These are phyloP conservation scores for Dendryphion nanum DNA, from an alignment of 2,329 filamentous ascomycete genomes.

Conservation along the genomic window DNA sequence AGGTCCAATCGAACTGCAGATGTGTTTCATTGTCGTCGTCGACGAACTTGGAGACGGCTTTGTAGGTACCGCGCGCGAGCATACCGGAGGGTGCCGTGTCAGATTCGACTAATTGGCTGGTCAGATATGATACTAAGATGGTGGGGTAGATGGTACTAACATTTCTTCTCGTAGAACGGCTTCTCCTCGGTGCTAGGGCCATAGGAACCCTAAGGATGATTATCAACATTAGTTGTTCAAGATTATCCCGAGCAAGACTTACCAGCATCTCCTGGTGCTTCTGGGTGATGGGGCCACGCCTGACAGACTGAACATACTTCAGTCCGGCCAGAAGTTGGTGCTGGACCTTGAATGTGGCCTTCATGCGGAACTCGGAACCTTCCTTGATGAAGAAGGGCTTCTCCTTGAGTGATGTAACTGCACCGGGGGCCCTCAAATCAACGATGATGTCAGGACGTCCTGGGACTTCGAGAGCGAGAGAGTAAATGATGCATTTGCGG, in stretches of 20 bases:
- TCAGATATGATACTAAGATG: neutral
- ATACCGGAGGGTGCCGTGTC: slow-evolving; percentile 93
- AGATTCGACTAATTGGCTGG: slow-evolving; percentile 68
- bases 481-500: slow-evolving; percentile 89
- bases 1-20: slow-evolving; percentile 91
- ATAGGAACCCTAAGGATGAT: slow-evolving; percentile 70
- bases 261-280: slow-evolving; percentile 99
- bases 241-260: slow-evolving; percentile 33
- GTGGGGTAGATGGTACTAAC: slow-evolving; percentile 48
- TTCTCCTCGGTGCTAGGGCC: slow-evolving; percentile 89
- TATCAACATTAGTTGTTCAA: slow-evolving; percentile 11
- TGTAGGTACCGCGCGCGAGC: slow-evolving; percentile 86
- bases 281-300: slow-evolving; percentile 81
- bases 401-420: slow-evolving; percentile 76
- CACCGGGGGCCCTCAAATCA: slow-evolving; percentile 73
- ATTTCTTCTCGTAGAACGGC: slow-evolving; percentile 84
- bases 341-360: slow-evolving; percentile 90
- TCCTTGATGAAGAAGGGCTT: slow-evolving; percentile 98
- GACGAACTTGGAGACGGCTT: slow-evolving; percentile 83
- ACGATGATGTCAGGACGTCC: slow-evolving; percentile 85
- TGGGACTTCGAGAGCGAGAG: slow-evolving; percentile 80
- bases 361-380: slow-evolving; percentile 90
- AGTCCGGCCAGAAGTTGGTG: slow-evolving; percentile 93
- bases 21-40: slow-evolving; percentile 93
- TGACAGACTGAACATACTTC: slow-evolving; percentile 93